phyloP scores from a whole-genome alignment of 768 basidiomycete genomes.

The Boletus pseudo-olivaceus region DNA sequence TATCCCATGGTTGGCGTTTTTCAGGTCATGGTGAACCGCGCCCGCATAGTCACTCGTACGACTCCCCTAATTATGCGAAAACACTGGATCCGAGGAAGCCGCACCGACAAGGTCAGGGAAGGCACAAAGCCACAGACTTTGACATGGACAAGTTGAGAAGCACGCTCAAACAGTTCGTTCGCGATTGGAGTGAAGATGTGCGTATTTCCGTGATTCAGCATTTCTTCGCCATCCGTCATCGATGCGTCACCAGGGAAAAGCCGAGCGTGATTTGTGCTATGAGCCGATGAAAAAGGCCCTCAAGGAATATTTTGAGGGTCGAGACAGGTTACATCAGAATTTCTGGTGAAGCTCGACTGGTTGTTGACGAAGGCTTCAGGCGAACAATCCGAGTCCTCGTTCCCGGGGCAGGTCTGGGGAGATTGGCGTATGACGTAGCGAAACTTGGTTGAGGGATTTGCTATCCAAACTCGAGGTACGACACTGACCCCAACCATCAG shows the following conservation, averaged over 20 bases:
- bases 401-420: slow-evolving; percentile 86
- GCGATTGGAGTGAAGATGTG: slow-evolving; percentile 90
- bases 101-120: slow-evolving; percentile 14
- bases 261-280: slow-evolving; percentile 78
- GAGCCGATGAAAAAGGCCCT: slow-evolving; percentile 78
- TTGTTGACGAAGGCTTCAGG: slow-evolving; percentile 31
- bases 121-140: slow-evolving; percentile 56
- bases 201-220: slow-evolving; percentile 5
- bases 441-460: slow-evolving; percentile 53
- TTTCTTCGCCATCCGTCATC: neutral
- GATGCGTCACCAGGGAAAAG: slow-evolving; percentile 50
- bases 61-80: slow-evolving; percentile 15
- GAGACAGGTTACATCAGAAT: slow-evolving; percentile 41
- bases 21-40: slow-evolving; percentile 28
- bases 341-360: neutral
- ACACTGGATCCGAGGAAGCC: slow-evolving; percentile 11
- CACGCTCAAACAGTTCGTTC: slow-evolving; percentile 87
- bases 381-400: slow-evolving; percentile 69
- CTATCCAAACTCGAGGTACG: neutral
- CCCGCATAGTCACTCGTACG: slow-evolving; percentile 36
- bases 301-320: slow-evolving; percentile 51
- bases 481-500: slow-evolving; percentile 37
- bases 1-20: neutral
- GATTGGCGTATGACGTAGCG: slow-evolving; percentile 86
- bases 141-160: slow-evolving; percentile 91